These are phyloP conservation scores for carrot (Daucus carota) DNA, from an alignment of 129 eudicot species.

Conservation along the genomic window DNA sequence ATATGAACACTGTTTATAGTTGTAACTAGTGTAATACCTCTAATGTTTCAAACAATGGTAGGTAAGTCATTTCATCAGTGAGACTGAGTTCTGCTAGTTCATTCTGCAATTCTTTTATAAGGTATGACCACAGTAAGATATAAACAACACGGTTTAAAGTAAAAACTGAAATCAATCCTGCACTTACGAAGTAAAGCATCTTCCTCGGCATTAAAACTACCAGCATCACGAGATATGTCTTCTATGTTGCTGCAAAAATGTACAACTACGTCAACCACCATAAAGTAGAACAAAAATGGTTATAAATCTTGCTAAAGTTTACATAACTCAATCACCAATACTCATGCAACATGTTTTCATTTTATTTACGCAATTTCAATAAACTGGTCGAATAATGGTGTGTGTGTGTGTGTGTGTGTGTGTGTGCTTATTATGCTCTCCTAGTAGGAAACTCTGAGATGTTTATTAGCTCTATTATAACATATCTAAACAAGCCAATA, in stretches of 20 bases:
- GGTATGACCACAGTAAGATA: constrained; percentile 16
- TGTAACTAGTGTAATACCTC: constrained; percentile 37
- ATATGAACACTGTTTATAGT: neutral
- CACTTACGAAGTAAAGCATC: constrained; percentile 64
- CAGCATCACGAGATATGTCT: constrained; percentile 87
- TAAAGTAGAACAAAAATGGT: neutral
- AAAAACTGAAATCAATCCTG: neutral
- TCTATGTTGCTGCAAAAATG: constrained; percentile 69
- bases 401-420: neutral
- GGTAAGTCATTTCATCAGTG: constrained; percentile 44
- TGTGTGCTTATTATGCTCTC: neutral
- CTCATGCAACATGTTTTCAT: neutral
- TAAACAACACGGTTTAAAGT: neutral
- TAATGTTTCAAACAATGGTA: constrained; percentile 69
- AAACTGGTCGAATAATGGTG: neutral
- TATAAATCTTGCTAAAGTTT: neutral
- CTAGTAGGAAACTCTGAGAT: neutral
- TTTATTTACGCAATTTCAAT: neutral
- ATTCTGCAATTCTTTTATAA: constrained; percentile 57
- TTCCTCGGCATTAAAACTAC: constrained; percentile 73
- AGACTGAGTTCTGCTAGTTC: constrained; percentile 54
- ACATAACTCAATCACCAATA: neutral
- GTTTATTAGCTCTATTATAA: neutral
- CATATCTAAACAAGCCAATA: neutral
- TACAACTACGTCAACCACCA: neutral